Evolutionary conservation across 129 eudicot genomes (phyloP), one percentile per base, ranked within the genome.

Genomic region (Centrapalus pauciflorus): DNA sequence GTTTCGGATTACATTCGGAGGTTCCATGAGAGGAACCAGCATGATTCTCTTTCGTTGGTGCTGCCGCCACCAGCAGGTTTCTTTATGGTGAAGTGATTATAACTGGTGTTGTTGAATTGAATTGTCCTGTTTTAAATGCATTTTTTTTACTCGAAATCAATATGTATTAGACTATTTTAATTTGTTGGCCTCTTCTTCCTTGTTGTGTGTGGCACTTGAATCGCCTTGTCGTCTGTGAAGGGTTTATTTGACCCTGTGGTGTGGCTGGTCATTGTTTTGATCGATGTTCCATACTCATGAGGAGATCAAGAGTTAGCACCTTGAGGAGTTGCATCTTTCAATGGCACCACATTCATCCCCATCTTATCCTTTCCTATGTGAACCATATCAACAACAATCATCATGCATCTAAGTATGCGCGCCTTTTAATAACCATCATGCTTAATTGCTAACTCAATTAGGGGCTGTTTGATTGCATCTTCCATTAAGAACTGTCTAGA

Each of bases 261-360:
- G n/a, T n/a, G n/a, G n/a, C n/a, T n/a, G n/a, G n/a, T n/a, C n/a
- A n/a, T 83, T 80, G 8, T 83, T 83, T 67, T 75, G 86, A 5
- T 84, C 73, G 86, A 5, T 84, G 79, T 17, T 86, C 77, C 82
- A 86, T 38, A 58, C 64, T 86, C 43, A 80, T 83, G 20, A 72
- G 76, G 54, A 83, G 73, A 24, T 68, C 75, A 48, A 84, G 79
- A 25, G 76, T 67, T 50, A 66, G 0, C 59, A 43, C 80, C 86
- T n/a, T 82, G 78, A 10, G 96, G 80, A 7, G 71, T 72, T 48
- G 84, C 73, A 9, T 78, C 83, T 69, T 72, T 84, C 51, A 84
- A 21, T 24, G 78, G 72, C 57, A 82, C 56, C 3, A 43, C 24
- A 46, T 76, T 77, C 58, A 71, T 4, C 23, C 86, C 86, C 85